Percentiles rank a stretch among this genome's conserved stretches.
Conservation (phyloP, 176 grass and related monocot genomes). For the Elaeis guineensis region DNA sequence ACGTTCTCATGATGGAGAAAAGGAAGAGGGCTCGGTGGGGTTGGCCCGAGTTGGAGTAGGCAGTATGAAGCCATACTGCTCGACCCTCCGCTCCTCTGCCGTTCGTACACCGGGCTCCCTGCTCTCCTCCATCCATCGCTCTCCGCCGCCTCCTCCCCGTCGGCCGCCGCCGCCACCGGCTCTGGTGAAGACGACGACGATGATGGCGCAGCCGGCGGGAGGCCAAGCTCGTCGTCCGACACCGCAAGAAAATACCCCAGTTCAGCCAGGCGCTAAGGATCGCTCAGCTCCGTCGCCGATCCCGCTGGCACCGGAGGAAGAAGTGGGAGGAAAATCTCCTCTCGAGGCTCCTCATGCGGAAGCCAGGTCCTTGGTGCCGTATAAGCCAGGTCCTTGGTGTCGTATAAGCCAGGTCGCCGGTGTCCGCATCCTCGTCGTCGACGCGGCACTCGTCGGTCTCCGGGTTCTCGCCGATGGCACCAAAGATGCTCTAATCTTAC, state of each 20-base stretch:
- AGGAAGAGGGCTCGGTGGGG: conserved; percentile 31
- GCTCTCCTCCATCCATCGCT: too few species aligned
- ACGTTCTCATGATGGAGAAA: conserved; percentile 23
- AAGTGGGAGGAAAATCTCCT: conserved; percentile 20
- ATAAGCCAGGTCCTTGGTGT: too few species aligned
- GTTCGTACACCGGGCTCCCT: too few species aligned
- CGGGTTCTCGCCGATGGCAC: too few species aligned
- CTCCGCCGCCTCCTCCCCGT: background rate
- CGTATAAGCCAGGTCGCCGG: conserved; percentile 5
- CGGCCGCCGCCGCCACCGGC: background rate
- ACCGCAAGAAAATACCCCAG: conserved; percentile 35
- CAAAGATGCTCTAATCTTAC: too few species aligned
- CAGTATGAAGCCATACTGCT: too few species aligned
- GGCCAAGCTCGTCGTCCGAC: conserved; percentile 45
- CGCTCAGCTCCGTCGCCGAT: background rate
- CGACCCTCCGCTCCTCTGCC: too few species aligned
- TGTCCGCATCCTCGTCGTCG: conserved; percentile 13
- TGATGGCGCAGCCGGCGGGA: conserved; percentile 19
- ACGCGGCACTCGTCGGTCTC: too few species aligned
- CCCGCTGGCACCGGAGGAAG: background rate
- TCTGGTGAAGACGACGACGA: background rate
- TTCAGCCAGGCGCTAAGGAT: background rate
- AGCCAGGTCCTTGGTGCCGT: conserved; percentile 11
- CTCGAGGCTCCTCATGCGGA: conserved; percentile 40
- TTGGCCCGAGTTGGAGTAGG: conserved; percentile 30